Percentiles rank a stretch among this genome's conserved stretches.
Evolutionary conservation across 179 eudicot genomes (phyloP).

Genomic region (Heliamphora pulchella): DNA sequence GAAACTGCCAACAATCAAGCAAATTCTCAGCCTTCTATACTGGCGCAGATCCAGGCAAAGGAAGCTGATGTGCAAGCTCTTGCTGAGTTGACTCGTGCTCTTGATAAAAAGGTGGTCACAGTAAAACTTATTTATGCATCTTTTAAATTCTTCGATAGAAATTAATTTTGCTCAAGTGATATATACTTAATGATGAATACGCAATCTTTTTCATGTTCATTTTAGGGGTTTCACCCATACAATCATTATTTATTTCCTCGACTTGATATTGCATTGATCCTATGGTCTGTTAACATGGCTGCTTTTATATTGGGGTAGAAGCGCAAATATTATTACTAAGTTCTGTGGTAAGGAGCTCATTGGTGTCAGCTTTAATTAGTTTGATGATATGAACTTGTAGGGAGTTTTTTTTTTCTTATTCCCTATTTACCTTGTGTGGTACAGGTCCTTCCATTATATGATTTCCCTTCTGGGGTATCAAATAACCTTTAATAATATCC

Average conservation of each 20-base stretch:
- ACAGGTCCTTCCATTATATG: not conserved
- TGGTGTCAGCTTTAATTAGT: not conserved
- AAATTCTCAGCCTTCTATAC: constrained; percentile 46
- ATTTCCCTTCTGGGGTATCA: not conserved
- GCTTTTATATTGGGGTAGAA: constrained; percentile 3
- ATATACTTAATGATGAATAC: not conserved
- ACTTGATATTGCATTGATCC: not conserved
- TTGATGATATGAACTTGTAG: not conserved
- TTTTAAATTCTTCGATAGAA: not conserved
- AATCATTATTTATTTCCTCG: not conserved
- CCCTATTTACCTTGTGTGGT: not conserved
- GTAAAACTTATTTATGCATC: constrained; percentile 2
- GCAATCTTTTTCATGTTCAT: not conserved
- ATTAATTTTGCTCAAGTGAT: not conserved
- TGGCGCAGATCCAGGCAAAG: constrained; percentile 65
- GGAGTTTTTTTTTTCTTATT: not conserved
- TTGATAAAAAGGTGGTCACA: constrained; percentile 71
- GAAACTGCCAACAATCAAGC: constrained; percentile 35
- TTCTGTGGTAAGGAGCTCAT: not conserved
- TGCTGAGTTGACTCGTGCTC: constrained; percentile 78
- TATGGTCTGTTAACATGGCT: not conserved
- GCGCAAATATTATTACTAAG: not conserved
- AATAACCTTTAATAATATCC: not conserved
- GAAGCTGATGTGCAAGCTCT: constrained; percentile 90
- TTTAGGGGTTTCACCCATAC: not conserved